These are phyloP conservation scores for Saccharum hybrid DNA, from an alignment of 202 grass and related monocot genomes.

Conservation along the genomic window DNA sequence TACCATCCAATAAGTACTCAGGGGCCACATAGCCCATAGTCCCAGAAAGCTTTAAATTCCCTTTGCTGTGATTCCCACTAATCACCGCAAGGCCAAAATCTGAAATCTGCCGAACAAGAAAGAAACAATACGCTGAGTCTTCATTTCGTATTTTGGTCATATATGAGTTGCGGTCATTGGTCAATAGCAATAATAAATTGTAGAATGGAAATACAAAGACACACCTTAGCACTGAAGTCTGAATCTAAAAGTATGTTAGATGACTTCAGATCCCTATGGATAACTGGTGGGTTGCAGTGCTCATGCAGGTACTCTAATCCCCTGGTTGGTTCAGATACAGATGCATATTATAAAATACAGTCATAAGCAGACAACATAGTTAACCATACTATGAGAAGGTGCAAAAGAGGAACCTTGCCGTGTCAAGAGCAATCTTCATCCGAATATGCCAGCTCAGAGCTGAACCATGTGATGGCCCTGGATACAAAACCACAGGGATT, in stretches of 20 bases:
- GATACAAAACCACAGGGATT: constrained; percentile 31
- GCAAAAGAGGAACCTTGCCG: constrained; percentile 69
- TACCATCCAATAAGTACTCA: constrained; percentile 92
- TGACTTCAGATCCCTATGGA: constrained; percentile 97
- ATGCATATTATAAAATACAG: constrained; percentile 36
- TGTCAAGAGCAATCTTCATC: constrained; percentile 98
- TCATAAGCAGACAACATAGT: constrained; percentile 25
- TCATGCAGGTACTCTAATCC: constrained; percentile 94
- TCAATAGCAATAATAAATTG: constrained; percentile 39
- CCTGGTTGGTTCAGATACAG: constrained; percentile 57
- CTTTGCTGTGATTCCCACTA: constrained; percentile 75
- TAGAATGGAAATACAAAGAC: constrained; percentile 36
- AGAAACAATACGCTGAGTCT: neutral
- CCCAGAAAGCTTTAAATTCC: constrained; percentile 73
- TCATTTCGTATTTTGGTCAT: neutral
- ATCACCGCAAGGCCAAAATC: constrained; percentile 88
- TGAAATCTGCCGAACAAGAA: constrained; percentile 68
- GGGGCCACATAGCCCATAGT: constrained; percentile 89
- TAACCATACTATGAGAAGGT: constrained; percentile 33
- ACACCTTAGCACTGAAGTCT: constrained; percentile 90
- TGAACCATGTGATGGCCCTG: constrained; percentile 87
- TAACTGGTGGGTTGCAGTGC: constrained; percentile 76
- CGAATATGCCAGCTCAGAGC: constrained; percentile 84
- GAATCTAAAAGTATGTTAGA: constrained; percentile 95
- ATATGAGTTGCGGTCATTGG: constrained; percentile 9